Evolutionary conservation across 2,329 filamentous ascomycete genomes (phyloP), one percentile per base, ranked within the genome.

Genomic region (Trichocomaceae sp.): DNA sequence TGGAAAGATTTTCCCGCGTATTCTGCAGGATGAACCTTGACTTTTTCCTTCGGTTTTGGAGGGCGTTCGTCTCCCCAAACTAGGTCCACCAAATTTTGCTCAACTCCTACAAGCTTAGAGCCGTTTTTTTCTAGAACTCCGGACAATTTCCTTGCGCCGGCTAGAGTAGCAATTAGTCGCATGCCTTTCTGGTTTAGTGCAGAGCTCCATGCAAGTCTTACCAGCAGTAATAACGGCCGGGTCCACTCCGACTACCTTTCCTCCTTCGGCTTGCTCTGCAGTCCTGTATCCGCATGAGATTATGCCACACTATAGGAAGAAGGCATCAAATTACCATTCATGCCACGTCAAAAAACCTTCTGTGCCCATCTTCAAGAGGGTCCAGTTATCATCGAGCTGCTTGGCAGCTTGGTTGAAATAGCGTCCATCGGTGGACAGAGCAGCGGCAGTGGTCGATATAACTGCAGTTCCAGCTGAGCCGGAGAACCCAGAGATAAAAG

Each of bases 321-420:
- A 35, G 15, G 9, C 9, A 15, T 15, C 42, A 51, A 54, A 33
- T 49, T 85, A 84, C 93, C 93, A 99, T 72, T 97, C 93, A 69
- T 96, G 90, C 88, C 93, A 99, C 0, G 92, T 97, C 1, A 90
- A 92, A 9, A 96, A 90, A 71, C 95, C 90, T 67, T 93, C 88
- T 47, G 96, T 79, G 5, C 93, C 93, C 66, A 95, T 90, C 76
- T 96, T 99, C 58, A 99, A 77, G 41, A 99, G 78, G 49, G 82
- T 77, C 93, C 93, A 99, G 71, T 97, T 97, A 64, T 73, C 75
- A 70, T 97, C 93, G 29, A 99, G 82, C 71, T 99, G 90, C 65
- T 91, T 88, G 59, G 84, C 78, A 23, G 93, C 93, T 72, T 99
- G 93, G 75, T 95, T 97, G 79, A 97, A 99, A 74, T 99, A 99